Evolutionary conservation across 148 eudicot genomes (phyloP).

Genomic region (Amaranthus palmeri): DNA sequence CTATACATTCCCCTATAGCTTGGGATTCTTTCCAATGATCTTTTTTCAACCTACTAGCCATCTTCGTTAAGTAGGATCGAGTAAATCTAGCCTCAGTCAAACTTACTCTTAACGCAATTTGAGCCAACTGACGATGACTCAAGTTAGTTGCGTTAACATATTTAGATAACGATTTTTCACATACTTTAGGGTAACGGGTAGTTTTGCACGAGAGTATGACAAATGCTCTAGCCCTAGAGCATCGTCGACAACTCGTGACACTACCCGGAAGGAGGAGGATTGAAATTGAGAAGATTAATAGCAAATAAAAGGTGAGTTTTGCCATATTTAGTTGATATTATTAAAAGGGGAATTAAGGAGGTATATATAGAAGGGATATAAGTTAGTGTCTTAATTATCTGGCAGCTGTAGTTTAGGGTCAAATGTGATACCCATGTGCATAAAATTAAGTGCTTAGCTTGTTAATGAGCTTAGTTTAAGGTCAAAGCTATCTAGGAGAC

Average conservation of each 20-base stretch:
- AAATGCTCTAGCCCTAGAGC: conserved; percentile 37
- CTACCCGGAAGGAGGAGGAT: conserved; percentile 13
- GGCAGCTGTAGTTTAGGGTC: conserved; percentile 34
- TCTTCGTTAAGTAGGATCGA: conserved; percentile 33
- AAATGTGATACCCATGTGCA: conserved; percentile 27
- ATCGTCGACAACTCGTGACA: conserved; percentile 12
- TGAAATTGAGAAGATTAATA: conserved; percentile 22
- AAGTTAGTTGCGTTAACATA: conserved; percentile 22
- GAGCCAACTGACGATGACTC: conserved; percentile 41
- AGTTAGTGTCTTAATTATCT: conserved; percentile 15
- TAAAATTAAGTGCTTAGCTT: conserved; percentile 29
- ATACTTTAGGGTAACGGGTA: conserved; percentile 28
- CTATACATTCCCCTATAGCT: conserved; percentile 44
- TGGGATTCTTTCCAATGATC: conserved; percentile 25
- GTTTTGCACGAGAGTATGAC: conserved; percentile 32
- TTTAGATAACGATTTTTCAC: conserved; percentile 19
- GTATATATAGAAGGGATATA: conserved; percentile 21
- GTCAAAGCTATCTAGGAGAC: conserved; percentile 12
- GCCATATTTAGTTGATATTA: conserved; percentile 26
- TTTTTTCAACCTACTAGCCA: conserved; percentile 28
- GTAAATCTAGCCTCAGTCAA: conserved; percentile 40
- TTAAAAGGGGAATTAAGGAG: background rate
- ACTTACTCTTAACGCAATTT: conserved; percentile 45
- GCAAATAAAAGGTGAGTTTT: conserved; percentile 21
- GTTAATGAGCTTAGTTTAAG: conserved; percentile 24